Base-by-base conservation (phyloP, 2,329 filamentous ascomycete species). In the Fusarium sp. region DNA sequence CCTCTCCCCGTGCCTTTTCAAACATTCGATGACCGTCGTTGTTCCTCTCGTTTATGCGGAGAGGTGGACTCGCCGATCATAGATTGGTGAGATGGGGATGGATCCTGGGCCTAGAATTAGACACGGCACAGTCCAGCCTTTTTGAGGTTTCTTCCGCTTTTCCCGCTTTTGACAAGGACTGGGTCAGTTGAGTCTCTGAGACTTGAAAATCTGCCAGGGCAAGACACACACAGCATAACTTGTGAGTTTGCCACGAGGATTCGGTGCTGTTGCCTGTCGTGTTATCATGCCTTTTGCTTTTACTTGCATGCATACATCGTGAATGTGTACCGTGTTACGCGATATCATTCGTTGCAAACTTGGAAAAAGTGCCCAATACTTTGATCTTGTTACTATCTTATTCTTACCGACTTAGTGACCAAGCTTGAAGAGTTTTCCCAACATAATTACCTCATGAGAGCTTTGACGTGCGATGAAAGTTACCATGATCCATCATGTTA, bases 31-130 rank as follows among this genome's bases (percentile, higher is more conserved):
- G 20, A 54, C 62, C 55, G 56, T 62, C 58, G 60, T 71, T 70
- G 62, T 64, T 56, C 41, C 50, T 39, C 65, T 75, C 71, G 66
- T 74, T 74, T 74, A 70, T 76, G 73, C 56, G 55, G 62, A 49
- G 27, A 53, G 42, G 62, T 74, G 73, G 73, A 50, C 45, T 66
- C n/a, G 46, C 50, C 33, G 58, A 73, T 73, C 59, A 46, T 41
- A 47, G 38, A n/a, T 65, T 53, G 46, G 22, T 20, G 47, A 46
- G 62, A 60, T 46, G 17, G 45, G 55, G 55, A 47, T 61, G 62
- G 20, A 50, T 35, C 47, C 4, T 50, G 22, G 49, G 39, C 27
- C 66, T 41, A 47, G 55, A 68, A 56, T 52, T 46, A 41, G 52
- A 49, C 39, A 58, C 33, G 55, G 50, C 58, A 55, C 50, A 41